Percentiles rank a stretch among this genome's conserved stretches.
Conservation (phyloP, 176 grass and related monocot species). For the Carex scoparia region DNA sequence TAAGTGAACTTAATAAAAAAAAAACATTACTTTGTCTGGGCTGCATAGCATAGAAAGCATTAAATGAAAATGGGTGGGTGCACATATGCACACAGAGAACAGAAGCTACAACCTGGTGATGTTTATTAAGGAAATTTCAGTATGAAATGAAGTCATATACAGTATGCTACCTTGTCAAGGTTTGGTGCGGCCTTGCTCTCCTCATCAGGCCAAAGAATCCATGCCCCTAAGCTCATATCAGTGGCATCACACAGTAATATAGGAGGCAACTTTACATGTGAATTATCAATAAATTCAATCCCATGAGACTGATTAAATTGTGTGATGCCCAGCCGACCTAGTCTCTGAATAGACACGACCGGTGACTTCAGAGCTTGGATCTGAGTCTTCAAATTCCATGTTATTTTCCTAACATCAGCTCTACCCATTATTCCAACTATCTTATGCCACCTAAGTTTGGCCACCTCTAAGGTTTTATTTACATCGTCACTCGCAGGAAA, state of each 20-base stretch:
- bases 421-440: slow-evolving; percentile 64
- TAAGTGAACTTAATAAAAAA: not conserved
- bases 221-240: slow-evolving; percentile 65
- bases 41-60: not conserved
- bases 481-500: slow-evolving; percentile 29
- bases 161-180: slow-evolving; percentile 67
- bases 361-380: slow-evolving; percentile 85
- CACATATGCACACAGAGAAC: not conserved
- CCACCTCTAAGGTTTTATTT: slow-evolving; percentile 42
- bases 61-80: not conserved
- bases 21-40: not conserved
- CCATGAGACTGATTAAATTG: slow-evolving; percentile 47
- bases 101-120: not conserved
- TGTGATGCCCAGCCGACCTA: slow-evolving; percentile 43
- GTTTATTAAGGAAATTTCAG: not conserved
- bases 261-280: slow-evolving; percentile 58
- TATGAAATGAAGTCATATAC: not conserved
- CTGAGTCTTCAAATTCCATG: slow-evolving; percentile 88
- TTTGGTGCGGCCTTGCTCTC: slow-evolving; percentile 77
- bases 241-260: slow-evolving; percentile 57
- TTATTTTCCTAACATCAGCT: slow-evolving; percentile 55
- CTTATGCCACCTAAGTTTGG: slow-evolving; percentile 64
- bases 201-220: slow-evolving; percentile 94
- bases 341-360: slow-evolving; percentile 63
- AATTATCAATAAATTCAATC: slow-evolving; percentile 54